phyloP scores from a whole-genome alignment of 257 asterid genomes.

The Solanum virginianum region DNA sequence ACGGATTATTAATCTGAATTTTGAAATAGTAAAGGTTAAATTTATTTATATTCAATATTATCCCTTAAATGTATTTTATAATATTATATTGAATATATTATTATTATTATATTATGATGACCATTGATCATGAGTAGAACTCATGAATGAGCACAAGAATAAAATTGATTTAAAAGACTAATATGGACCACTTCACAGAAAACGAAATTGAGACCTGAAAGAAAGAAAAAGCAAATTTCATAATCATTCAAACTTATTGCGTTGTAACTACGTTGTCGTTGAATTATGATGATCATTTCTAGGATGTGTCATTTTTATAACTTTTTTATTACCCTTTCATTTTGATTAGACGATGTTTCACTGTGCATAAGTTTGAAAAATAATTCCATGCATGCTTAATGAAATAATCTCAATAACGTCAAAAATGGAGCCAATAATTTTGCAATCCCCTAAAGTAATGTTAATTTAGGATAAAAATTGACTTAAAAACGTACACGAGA shows the following conservation, averaged over 20 bases:
- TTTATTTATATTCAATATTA: no score
- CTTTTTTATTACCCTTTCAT: neutral
- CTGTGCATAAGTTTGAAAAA: no score
- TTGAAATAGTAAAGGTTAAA: no score
- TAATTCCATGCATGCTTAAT: no score
- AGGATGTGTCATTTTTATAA: no score
- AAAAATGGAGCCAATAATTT: neutral
- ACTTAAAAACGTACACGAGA: neutral
- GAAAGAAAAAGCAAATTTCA: neutral
- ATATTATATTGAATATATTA: no score
- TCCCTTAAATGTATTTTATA: no score
- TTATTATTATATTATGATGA: neutral
- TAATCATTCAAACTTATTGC: neutral
- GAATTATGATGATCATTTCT: neutral
- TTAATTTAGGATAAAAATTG: neutral
- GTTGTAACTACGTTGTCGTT: neutral
- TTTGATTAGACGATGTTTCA: neutral
- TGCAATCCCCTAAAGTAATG: neutral
- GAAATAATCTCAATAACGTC: no score
- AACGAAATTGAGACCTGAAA: neutral
- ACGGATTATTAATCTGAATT: no score
- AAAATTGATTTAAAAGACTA: neutral
- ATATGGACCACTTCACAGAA: neutral
- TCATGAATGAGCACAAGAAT: neutral
- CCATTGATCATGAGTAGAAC: neutral